Evolutionary conservation across 352 stramenopile species (phyloP).

Genomic region (Phytophthora syringae): DNA sequence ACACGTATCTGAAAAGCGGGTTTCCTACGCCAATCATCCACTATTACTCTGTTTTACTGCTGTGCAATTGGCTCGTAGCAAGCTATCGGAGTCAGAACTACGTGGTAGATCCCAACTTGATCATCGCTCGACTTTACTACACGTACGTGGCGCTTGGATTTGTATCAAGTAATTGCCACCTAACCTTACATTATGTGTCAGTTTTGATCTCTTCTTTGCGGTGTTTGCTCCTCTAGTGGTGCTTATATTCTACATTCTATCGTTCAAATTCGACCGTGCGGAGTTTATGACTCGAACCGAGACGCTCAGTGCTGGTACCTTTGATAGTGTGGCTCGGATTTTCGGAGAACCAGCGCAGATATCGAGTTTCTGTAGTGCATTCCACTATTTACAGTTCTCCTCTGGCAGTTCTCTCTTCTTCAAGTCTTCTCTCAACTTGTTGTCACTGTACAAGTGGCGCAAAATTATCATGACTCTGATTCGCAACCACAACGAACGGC

Average conservation of each 20-base stretch:
- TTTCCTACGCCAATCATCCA: conserved; percentile 52
- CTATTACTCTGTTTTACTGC: conserved; percentile 41
- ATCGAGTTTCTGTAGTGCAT: conserved; percentile 44
- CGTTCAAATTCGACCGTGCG: conserved; percentile 48
- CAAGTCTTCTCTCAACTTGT: conserved; percentile 43
- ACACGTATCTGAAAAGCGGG: conserved; percentile 41
- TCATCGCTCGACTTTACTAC: conserved; percentile 51
- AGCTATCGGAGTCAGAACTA: conserved; percentile 55
- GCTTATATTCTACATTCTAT: conserved; percentile 38
- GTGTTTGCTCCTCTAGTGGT: conserved; percentile 52
- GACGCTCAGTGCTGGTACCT: conserved; percentile 19
- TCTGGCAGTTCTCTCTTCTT: conserved; percentile 29
- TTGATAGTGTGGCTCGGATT: conserved; percentile 46
- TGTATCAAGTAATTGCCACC: too few species aligned
- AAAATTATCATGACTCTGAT: conserved; percentile 50
- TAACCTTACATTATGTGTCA: too few species aligned
- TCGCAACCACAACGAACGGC: conserved; percentile 32
- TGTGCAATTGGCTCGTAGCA: conserved; percentile 50
- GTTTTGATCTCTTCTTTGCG: conserved; percentile 60
- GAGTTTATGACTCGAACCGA: conserved; percentile 34
- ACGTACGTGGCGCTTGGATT: conserved; percentile 33
- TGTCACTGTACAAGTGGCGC: conserved; percentile 58
- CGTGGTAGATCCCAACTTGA: too few species aligned
- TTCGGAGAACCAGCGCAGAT: conserved; percentile 47
- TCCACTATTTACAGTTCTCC: conserved; percentile 43